These are phyloP conservation scores for Carallia pectinifolia DNA, from an alignment of 345 rosid species.

Conservation along the genomic window DNA sequence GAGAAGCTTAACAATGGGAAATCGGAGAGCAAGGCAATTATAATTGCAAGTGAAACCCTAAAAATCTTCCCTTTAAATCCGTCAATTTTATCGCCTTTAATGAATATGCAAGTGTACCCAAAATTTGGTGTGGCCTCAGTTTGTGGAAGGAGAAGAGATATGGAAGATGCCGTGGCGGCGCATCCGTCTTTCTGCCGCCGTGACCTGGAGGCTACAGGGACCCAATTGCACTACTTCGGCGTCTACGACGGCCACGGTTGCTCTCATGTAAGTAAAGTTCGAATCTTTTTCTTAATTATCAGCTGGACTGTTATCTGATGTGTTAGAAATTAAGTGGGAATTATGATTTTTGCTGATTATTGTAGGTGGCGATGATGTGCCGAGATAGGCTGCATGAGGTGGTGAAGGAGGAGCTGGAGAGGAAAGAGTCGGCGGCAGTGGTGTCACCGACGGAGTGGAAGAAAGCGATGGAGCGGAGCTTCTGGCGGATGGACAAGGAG, in stretches of 20 bases:
- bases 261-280: conserved; percentile 49
- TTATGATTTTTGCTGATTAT: not conserved
- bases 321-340: not conserved
- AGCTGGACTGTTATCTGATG: not conserved
- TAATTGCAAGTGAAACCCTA: conserved; percentile 8
- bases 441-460: conserved; percentile 36
- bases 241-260: conserved; percentile 84
- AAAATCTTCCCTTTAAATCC: conserved; percentile 2
- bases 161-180: conserved; percentile 79
- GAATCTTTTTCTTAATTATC: too few relatives aligned
- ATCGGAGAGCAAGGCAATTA: conserved; percentile 3
- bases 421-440: not conserved
- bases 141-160: conserved; percentile 79
- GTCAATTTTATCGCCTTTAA: not conserved
- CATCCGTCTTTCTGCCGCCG: conserved; percentile 46
- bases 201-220: conserved; percentile 12
- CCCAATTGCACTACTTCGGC: conserved; percentile 60
- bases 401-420: conserved; percentile 41
- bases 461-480: conserved; percentile 57
- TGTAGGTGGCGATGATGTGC: conserved; percentile 60
- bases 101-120: conserved; percentile 21
- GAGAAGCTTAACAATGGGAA: conserved; percentile 9
- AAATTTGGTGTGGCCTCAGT: conserved; percentile 72
- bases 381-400: conserved; percentile 63
- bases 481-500: conserved; percentile 62